Conservation (phyloP, 2,329 filamentous ascomycete genomes). For the Blumeria graminis region DNA sequence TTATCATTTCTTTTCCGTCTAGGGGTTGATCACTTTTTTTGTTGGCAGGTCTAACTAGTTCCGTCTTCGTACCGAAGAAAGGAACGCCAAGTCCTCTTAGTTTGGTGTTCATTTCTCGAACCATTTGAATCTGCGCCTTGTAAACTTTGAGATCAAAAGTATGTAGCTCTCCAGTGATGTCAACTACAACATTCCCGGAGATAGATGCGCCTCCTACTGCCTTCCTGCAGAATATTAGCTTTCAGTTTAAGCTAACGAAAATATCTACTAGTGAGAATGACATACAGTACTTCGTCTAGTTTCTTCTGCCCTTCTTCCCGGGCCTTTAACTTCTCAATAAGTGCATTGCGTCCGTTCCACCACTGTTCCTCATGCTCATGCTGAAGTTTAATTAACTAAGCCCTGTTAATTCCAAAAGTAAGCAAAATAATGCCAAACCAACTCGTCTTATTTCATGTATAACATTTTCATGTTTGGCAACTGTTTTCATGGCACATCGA, state of each 20-base stretch:
- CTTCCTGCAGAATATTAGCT: slow-evolving; percentile 15
- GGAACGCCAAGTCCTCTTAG: slow-evolving; percentile 33
- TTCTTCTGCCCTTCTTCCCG: slow-evolving; percentile 27
- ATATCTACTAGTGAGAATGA: neutral
- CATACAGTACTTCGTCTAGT: slow-evolving; percentile 29
- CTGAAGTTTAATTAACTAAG: slow-evolving; percentile 35
- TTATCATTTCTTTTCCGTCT: slow-evolving; percentile 13
- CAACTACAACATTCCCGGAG: slow-evolving; percentile 14
- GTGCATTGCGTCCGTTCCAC: slow-evolving; percentile 26
- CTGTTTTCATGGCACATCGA: slow-evolving; percentile 24
- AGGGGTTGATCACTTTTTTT: slow-evolving; percentile 5
- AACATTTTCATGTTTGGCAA: slow-evolving; percentile 21
- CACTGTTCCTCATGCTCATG: slow-evolving; percentile 37
- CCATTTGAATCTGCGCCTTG: slow-evolving; percentile 32
- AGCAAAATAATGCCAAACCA: slow-evolving; percentile 1
- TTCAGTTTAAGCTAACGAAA: neutral
- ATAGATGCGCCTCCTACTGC: slow-evolving; percentile 20
- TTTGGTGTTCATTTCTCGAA: slow-evolving; percentile 28
- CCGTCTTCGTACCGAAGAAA: slow-evolving; percentile 29
- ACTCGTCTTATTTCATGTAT: slow-evolving; percentile 20
- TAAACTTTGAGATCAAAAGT: slow-evolving; percentile 39
- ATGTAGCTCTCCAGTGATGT: slow-evolving; percentile 27
- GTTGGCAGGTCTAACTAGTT: slow-evolving; percentile 18
- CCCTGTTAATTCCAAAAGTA: slow-evolving; percentile 2
- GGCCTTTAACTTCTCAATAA: slow-evolving; percentile 25